Conservation (phyloP, 208 protist species). For the Tritrichomonas musculus region DNA sequence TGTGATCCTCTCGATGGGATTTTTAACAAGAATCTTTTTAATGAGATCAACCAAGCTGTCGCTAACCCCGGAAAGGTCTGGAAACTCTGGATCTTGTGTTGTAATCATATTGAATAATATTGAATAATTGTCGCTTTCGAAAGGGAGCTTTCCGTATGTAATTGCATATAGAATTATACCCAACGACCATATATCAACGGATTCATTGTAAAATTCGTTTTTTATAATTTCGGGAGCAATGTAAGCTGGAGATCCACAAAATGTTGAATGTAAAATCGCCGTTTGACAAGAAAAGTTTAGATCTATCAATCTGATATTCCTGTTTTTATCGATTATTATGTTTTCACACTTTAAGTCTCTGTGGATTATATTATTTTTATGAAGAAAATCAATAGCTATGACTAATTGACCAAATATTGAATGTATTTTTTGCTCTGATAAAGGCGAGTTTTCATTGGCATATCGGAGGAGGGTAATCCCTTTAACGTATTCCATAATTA, state of each 20-base stretch:
- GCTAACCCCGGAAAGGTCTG: background rate
- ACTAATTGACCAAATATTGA: background rate
- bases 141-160: background rate
- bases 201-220: background rate
- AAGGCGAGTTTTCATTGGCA: background rate
- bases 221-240: background rate
- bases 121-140: background rate
- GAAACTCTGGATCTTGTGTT: too few species aligned
- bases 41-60: background rate
- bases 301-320: background rate
- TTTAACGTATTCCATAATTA: background rate
- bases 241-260: background rate
- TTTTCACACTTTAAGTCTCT: conserved; percentile 6
- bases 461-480: background rate
- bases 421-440: background rate
- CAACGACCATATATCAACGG: background rate
- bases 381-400: background rate
- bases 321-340: background rate
- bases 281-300: background rate
- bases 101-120: background rate
- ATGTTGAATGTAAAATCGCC: background rate
- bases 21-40: background rate
- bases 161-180: background rate
- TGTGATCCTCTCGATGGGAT: background rate
- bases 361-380: background rate